Evolutionary conservation across 164 flowering plant species (phyloP), one percentile per base, ranked within the genome.

Genomic region (Liquidambar formosana): DNA sequence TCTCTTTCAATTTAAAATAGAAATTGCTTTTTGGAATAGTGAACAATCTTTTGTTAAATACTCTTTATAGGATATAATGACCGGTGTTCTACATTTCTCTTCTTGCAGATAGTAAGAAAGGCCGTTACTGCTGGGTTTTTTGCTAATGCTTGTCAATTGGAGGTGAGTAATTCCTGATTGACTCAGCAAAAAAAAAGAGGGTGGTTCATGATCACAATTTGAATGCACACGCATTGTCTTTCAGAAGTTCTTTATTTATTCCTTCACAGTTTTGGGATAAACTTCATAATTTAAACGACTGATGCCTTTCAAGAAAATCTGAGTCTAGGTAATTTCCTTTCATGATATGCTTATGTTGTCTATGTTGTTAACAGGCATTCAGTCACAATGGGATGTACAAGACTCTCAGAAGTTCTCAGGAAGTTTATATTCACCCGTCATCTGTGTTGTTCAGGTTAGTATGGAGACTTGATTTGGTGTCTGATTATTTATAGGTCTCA

Each of bases 101-200:
- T 45, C 41, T 61, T 81, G 67, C 89, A 94, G 99, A 85, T 75
- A 10, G 77, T 96, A 25, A 77, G 94, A 70, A 93, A 90, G 83
- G 98, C 98, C 68, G 78, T 96, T 22, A 84, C 91, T 68, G 84
- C 97, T 70, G 99, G 99, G n/a, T 93, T 89, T 84, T 93, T 93
- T 67, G 89, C 99, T 56, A 88, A 96, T 84, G 98, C 97, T n/a
- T 90, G 97, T 68, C 89, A 78, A 21, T 75, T 93, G 73, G 97
- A 96, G 75, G 98, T 93, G 77, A 83, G 90, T 83, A 54, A n/a
- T 58, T 46, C 52, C 23, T 70, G 41, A n/a, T n/a, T n/a, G n/a
- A n/a, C n/a, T n/a, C n/a, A n/a, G n/a, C n/a, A n/a, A n/a, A n/a
- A n/a, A n/a, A n/a, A n/a, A n/a, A n/a, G n/a, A n/a, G n/a, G n/a